Evolutionary conservation across 306 rosid genomes (phyloP).

Genomic region (Neltuma alba): DNA sequence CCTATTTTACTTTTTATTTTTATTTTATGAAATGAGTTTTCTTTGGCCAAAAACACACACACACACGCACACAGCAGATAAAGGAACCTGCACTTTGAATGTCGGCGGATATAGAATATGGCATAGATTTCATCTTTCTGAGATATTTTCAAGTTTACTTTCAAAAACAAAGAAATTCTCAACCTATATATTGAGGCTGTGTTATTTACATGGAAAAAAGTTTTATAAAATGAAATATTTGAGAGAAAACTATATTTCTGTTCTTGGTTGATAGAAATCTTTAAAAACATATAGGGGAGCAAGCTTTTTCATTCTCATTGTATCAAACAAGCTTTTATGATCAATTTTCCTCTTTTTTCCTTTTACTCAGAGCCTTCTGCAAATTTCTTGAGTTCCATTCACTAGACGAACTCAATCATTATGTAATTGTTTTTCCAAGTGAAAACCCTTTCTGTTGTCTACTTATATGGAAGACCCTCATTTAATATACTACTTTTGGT

Average conservation of each 20-base stretch:
- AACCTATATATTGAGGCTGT: neutral
- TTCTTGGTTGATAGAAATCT: too few relatives aligned
- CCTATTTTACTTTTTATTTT: neutral
- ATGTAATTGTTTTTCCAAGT: neutral
- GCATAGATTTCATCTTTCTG: neutral
- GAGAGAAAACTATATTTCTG: neutral
- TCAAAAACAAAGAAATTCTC: neutral
- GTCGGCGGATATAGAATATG: too few relatives aligned
- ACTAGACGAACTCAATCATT: neutral
- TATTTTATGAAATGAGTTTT: neutral
- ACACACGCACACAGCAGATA: neutral
- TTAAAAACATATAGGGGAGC: too few relatives aligned
- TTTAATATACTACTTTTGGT: neutral
- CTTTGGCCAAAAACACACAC: neutral
- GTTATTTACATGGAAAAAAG: neutral
- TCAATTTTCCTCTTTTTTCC: too few relatives aligned
- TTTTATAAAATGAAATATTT: neutral
- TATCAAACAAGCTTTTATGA: too few relatives aligned
- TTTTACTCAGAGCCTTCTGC: too few relatives aligned
- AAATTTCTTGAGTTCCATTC: neutral
- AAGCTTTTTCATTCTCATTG: neutral
- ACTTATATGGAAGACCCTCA: neutral
- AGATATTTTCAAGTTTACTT: neutral
- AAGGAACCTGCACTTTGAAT: neutral
- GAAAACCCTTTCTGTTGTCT: neutral